These are phyloP conservation scores for Plantago major DNA, from an alignment of 257 asterid genomes.

Conservation along the genomic window DNA sequence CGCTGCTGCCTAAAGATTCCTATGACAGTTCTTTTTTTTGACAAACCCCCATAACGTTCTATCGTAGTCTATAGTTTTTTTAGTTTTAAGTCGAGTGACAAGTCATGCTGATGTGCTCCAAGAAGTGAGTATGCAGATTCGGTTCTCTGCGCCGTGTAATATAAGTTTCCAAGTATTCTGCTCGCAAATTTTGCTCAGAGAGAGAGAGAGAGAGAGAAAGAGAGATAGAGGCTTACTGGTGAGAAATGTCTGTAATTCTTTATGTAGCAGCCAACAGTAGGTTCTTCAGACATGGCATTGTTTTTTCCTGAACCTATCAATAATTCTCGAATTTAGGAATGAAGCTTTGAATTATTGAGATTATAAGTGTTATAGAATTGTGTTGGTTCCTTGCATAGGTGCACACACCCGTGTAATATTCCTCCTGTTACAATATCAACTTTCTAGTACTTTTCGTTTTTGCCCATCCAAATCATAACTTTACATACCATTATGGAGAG, in stretches of 20 bases:
- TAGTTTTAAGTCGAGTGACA: not conserved
- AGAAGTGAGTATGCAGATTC: conserved; percentile 12
- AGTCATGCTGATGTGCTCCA: conserved; percentile 5
- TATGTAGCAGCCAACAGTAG: conserved; percentile 8
- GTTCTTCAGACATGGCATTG: not conserved
- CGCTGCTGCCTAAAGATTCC: conserved; percentile 26
- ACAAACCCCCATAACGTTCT: not conserved
- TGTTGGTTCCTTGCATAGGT: too few species aligned
- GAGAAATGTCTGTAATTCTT: conserved; percentile 7
- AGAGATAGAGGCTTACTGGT: not conserved
- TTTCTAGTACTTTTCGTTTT: too few species aligned
- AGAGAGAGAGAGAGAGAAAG: too few species aligned
- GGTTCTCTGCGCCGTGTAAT: not conserved
- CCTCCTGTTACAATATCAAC: too few species aligned
- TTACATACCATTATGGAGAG: too few species aligned
- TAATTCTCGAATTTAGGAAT: conserved; percentile 1
- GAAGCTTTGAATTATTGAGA: not conserved
- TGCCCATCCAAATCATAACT: too few species aligned
- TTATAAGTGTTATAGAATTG: too few species aligned
- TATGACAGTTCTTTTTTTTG: not conserved
- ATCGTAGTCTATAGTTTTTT: not conserved
- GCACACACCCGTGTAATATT: too few species aligned
- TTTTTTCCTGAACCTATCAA: conserved; percentile 1
- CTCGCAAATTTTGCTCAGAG: conserved; percentile 8
- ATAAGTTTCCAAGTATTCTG: conserved; percentile 17